phyloP scores from a whole-genome alignment of 2,329 filamentous ascomycete species.

The Pleoardoris graminearum region DNA sequence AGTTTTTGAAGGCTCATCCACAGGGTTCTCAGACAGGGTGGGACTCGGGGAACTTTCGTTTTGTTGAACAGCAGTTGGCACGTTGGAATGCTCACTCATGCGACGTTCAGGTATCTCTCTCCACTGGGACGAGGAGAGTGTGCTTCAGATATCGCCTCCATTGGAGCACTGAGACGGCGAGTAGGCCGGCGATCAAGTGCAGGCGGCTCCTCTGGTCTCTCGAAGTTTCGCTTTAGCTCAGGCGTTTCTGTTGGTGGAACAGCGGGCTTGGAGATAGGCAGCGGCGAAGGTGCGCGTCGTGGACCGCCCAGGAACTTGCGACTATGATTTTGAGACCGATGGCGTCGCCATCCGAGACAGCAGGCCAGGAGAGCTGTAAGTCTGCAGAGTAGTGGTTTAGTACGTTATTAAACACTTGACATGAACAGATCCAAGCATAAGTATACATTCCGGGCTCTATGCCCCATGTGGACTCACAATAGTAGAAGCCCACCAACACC shows the following conservation, averaged over 20 bases:
- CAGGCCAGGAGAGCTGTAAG: not conserved
- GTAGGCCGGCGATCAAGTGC: not conserved
- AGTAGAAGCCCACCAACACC: slow-evolving; percentile 3
- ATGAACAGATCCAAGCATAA: not conserved
- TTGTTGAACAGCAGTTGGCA: not conserved
- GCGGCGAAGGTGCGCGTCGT: not conserved
- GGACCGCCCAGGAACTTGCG: slow-evolving; percentile 6
- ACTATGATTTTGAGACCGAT: not conserved
- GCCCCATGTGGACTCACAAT: not conserved
- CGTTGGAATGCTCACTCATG: not conserved
- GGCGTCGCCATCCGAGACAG: slow-evolving; percentile 1
- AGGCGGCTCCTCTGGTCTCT: not conserved
- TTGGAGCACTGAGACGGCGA: slow-evolving; percentile 2
- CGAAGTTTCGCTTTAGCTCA: not conserved
- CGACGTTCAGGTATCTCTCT: slow-evolving; percentile 1
- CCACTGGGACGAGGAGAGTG: slow-evolving; percentile 1
- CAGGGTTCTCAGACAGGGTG: not conserved
- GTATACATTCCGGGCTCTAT: not conserved
- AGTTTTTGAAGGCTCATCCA: not conserved
- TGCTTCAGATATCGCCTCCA: slow-evolving; percentile 5
- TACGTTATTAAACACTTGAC: too few relatives aligned
- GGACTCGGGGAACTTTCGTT: not conserved
- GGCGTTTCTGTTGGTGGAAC: not conserved
- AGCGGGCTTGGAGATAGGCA: not conserved
- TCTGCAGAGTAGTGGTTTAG: not conserved